A percentile compares a stretch with the other conserved stretches of the same genome.
phyloP scores from a whole-genome alignment of 1,139 yeast genomes.

The Suhomyces guaymorum region DNA sequence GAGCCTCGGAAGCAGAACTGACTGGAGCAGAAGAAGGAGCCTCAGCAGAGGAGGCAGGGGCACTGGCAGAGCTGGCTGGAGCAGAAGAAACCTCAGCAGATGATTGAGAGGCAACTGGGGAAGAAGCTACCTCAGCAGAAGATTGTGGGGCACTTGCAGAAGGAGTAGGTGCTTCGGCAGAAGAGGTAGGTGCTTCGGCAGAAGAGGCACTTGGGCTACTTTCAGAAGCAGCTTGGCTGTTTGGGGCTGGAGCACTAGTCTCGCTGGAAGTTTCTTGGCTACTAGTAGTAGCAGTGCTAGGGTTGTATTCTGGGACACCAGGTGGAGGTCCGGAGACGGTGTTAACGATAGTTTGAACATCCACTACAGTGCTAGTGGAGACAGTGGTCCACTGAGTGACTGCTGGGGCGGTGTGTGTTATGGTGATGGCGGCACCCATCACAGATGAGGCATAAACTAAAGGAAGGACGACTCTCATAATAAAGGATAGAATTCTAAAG shows the following conservation, averaged over 20 bases:
- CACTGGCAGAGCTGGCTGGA: constrained; percentile 7
- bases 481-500: no score
- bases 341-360: constrained; percentile 11
- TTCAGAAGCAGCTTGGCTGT: not conserved
- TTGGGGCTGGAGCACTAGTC: no score
- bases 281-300: constrained; percentile 1
- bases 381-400: constrained; percentile 29
- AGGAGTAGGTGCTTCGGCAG: constrained; percentile 2
- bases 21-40: constrained; percentile 9
- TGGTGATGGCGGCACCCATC: constrained; percentile 31
- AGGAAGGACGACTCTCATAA: constrained; percentile 7
- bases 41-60: constrained; percentile 6
- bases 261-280: no score
- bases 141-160: constrained; percentile 1
- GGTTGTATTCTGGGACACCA: constrained; percentile 4
- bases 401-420: constrained; percentile 33
- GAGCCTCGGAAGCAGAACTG: constrained; percentile 8
- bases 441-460: constrained; percentile 28
- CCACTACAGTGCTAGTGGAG: constrained; percentile 22
- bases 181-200: constrained; percentile 1
- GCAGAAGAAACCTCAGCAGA: constrained; percentile 7
- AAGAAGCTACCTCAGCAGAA: constrained; percentile 1
- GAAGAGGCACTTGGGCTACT: not conserved
- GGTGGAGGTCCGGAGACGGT: constrained; percentile 18
- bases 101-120: constrained; percentile 1